phyloP scores from a whole-genome alignment of 352 stramenopile species.

The Globisporangium echinulatum region DNA sequence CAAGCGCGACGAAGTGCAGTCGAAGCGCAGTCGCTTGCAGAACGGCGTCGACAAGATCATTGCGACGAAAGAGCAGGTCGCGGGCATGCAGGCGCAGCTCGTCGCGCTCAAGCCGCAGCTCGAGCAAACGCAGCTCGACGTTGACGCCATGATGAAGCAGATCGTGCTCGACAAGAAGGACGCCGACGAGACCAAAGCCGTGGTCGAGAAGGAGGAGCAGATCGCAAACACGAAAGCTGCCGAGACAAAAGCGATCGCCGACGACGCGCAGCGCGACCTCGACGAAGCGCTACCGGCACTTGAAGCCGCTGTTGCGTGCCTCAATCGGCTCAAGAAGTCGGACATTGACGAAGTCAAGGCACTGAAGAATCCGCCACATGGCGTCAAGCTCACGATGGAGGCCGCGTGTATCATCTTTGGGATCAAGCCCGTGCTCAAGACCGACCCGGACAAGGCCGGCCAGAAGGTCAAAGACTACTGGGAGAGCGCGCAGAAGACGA shows the following conservation, averaged over 20 bases:
- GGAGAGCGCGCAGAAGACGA: conserved; percentile 85
- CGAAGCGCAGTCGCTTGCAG: conserved; percentile 78
- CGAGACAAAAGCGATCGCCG: conserved; percentile 90
- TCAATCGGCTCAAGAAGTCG: conserved; percentile 90
- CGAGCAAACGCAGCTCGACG: conserved; percentile 89
- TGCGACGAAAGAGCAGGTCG: conserved; percentile 89
- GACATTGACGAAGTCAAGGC: conserved; percentile 93
- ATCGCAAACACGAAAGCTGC: conserved; percentile 89
- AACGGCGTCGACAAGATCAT: conserved; percentile 93
- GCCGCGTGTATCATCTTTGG: conserved; percentile 93
- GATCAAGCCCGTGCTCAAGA: conserved; percentile 88
- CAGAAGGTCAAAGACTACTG: conserved; percentile 90
- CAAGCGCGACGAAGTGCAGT: conserved; percentile 87
- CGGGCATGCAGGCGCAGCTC: conserved; percentile 88
- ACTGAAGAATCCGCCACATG: conserved; percentile 82
- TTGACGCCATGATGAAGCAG: conserved; percentile 92
- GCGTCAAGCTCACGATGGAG: conserved; percentile 88
- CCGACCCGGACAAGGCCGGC: conserved; percentile 84
- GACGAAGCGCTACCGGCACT: conserved; percentile 90
- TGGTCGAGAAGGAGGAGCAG: conserved; percentile 90
- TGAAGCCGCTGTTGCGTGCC: conserved; percentile 87
- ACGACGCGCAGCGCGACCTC: conserved; percentile 89
- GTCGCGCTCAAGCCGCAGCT: conserved; percentile 90
- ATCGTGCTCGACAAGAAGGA: conserved; percentile 91
- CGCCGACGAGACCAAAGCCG: conserved; percentile 87